Conservation (phyloP, 164 flowering plant species). For the Echeveria elegans region DNA sequence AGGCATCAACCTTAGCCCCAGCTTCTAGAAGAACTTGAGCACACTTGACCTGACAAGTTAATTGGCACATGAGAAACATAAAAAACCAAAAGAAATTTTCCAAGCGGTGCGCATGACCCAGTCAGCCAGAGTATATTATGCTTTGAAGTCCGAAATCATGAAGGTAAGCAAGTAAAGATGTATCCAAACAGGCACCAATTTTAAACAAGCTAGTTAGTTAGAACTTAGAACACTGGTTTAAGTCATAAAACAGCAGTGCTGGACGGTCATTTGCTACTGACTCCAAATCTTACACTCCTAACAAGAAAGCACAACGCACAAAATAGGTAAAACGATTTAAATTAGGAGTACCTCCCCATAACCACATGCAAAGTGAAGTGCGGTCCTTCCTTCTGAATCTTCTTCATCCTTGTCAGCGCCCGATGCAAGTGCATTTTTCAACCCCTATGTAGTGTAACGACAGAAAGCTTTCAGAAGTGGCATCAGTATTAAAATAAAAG, state of each 20-base stretch:
- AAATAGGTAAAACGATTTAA: neutral
- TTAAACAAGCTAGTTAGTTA: no score
- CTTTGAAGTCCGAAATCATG: no score
- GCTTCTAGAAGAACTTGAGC: conserved; percentile 83
- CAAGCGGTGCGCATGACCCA: no score
- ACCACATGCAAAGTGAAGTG: conserved; percentile 96
- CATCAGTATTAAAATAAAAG: no score
- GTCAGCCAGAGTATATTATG: no score
- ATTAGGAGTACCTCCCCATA: conserved; percentile 76
- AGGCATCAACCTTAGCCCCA: conserved; percentile 80
- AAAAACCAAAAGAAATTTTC: neutral
- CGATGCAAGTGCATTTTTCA: conserved; percentile 65
- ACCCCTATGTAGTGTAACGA: conserved; percentile 39
- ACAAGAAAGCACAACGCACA: neutral
- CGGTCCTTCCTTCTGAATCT: conserved; percentile 95
- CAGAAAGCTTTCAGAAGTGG: neutral
- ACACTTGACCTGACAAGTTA: conserved; percentile 55
- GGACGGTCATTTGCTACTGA: no score
- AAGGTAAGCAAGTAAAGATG: no score
- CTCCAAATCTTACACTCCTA: no score
- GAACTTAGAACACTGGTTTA: no score
- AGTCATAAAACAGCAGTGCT: no score
- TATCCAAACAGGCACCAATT: no score
- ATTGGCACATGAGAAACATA: neutral
- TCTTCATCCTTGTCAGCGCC: conserved; percentile 91